Evolutionary conservation across 805 yeast genomes (phyloP).

Genomic region (Wickerhamiella slavikovae): DNA sequence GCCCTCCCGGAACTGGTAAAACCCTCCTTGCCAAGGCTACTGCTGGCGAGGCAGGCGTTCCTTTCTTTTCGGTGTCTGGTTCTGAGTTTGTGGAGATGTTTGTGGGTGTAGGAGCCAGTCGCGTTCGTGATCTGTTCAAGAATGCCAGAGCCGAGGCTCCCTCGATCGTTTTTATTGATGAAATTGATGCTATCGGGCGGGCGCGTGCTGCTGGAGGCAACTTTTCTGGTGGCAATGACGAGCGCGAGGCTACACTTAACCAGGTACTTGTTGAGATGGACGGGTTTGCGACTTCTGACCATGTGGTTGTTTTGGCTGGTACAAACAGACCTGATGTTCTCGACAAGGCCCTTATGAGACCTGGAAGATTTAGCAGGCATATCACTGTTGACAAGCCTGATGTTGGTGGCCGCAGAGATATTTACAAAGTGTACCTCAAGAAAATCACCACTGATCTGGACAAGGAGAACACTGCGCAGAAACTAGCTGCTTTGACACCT

Average conservation of each 20-base stretch:
- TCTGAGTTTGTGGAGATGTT: conserved; percentile 98
- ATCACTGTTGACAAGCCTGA: conserved; percentile 84
- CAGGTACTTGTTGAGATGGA: conserved; percentile 97
- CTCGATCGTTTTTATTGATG: conserved; percentile 89
- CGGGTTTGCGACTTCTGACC: conserved; percentile 80
- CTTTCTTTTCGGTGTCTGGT: conserved; percentile 88
- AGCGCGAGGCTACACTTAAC: conserved; percentile 87
- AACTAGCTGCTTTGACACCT: conserved; percentile 88
- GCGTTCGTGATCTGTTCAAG: conserved; percentile 87
- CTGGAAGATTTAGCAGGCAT: conserved; percentile 95
- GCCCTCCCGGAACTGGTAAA: conserved; percentile 99
- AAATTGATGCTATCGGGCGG: conserved; percentile 98
- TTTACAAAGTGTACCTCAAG: conserved; percentile 66
- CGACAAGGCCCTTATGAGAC: conserved; percentile 84
- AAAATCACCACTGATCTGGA: conserved; percentile 41
- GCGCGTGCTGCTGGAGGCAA: conserved; percentile 36
- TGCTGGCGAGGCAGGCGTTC: conserved; percentile 98
- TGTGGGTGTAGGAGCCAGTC: conserved; percentile 96
- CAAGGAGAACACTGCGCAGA: conserved; percentile 47
- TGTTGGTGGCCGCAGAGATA: conserved; percentile 83
- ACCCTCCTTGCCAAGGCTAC: conserved; percentile 94
- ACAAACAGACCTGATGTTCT: conserved; percentile 89
- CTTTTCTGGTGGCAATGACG: conserved; percentile 72
- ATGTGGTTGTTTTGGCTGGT: conserved; percentile 93
- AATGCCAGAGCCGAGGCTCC: conserved; percentile 92